Conservation (phyloP, 768 basidiomycete species). For the Brasilioporus rufonigricans region DNA sequence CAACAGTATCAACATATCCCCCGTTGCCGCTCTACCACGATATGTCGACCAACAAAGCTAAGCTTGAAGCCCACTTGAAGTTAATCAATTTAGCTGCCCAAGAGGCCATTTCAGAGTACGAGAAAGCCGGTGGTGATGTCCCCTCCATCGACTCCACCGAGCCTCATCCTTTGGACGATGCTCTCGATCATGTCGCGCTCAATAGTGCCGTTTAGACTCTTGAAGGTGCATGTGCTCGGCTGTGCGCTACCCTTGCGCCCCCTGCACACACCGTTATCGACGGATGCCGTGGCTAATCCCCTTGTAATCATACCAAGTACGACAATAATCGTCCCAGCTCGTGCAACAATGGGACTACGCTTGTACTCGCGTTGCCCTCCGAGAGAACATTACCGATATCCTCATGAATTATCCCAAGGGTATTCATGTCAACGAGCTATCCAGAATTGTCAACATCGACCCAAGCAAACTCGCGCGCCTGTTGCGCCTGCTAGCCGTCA, state of each 20-base stretch:
- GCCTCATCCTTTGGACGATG: constrained; percentile 36
- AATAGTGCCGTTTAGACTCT: constrained; percentile 29
- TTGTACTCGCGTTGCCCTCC: no score
- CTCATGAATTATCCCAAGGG: no score
- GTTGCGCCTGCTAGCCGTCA: constrained; percentile 29
- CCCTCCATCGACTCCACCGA: constrained; percentile 35
- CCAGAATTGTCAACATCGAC: constrained; percentile 20
- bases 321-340: no score
- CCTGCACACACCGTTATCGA: no score
- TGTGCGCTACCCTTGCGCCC: no score
- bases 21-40: not conserved
- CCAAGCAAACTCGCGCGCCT: constrained; percentile 30
- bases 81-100: constrained; percentile 32
- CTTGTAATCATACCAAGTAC: no score
- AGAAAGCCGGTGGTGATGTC: constrained; percentile 22
- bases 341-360: no score
- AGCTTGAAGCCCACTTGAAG: constrained; percentile 28
- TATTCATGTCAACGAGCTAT: constrained; percentile 30
- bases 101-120: constrained; percentile 35
- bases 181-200: constrained; percentile 20
- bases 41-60: constrained; percentile 22
- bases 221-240: constrained; percentile 38
- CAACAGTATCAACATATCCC: no score
- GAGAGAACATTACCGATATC: no score
- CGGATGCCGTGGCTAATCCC: no score